These are phyloP conservation scores for Rhodamnia rubescens DNA, from an alignment of 345 rosid genomes.

Conservation along the genomic window DNA sequence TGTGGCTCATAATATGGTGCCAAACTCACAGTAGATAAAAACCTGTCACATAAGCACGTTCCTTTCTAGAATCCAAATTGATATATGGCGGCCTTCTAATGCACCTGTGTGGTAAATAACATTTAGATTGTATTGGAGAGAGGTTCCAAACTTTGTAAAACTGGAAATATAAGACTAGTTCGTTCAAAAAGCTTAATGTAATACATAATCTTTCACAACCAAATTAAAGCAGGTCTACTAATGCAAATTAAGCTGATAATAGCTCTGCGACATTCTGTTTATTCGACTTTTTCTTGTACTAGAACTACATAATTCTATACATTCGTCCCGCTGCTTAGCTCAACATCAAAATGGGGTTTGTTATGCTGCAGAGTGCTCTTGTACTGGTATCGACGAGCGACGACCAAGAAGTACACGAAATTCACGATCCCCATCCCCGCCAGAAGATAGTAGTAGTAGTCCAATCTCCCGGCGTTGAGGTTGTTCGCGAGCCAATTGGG, in stretches of 20 bases:
- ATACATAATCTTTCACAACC: neutral
- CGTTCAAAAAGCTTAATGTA: neutral
- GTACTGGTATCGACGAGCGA: conserved; percentile 32
- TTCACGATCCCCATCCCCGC: conserved; percentile 41
- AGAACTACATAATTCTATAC: neutral
- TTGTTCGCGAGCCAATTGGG: conserved; percentile 49
- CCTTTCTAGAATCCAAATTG: too few species aligned
- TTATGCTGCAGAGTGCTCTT: conserved; percentile 12
- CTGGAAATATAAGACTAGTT: neutral
- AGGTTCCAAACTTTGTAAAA: neutral
- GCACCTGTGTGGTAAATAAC: neutral
- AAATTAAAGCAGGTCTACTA: neutral
- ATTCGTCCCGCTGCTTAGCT: neutral
- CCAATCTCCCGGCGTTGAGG: conserved; percentile 39
- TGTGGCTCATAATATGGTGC: too few species aligned
- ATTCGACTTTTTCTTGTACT: neutral
- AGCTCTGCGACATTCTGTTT: neutral
- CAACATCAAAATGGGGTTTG: neutral
- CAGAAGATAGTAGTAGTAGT: conserved; percentile 38
- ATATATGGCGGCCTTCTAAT: neutral
- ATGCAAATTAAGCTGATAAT: neutral
- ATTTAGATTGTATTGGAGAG: neutral
- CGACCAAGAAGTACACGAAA: conserved; percentile 30
- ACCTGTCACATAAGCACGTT: too few species aligned
- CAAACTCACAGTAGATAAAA: too few species aligned